A percentile compares a stretch with the other conserved stretches of the same genome.
These are phyloP conservation scores for Stramenopiles sp. DNA, from an alignment of 352 stramenopile genomes.

Conservation along the genomic window DNA sequence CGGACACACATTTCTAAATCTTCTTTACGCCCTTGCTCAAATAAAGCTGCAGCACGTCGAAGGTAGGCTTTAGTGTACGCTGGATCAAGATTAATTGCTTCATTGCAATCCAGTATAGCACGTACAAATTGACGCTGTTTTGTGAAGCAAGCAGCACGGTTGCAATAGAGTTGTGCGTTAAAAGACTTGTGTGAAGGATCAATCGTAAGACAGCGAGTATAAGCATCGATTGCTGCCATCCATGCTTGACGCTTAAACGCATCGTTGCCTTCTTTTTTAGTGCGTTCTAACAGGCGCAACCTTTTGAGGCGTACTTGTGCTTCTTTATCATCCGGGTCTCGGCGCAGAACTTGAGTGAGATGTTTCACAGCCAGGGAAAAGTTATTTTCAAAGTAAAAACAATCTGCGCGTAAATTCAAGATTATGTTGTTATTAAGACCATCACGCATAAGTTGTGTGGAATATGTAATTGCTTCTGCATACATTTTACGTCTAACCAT, in stretches of 20 bases:
- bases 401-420: not conserved
- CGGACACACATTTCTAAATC: not conserved
- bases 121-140: slow-evolving; percentile 54
- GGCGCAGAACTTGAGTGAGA: not conserved
- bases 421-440: not conserved
- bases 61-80: slow-evolving; percentile 45
- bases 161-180: not conserved
- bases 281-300: not conserved
- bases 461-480: not conserved
- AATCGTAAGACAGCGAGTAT: not conserved
- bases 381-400: slow-evolving; percentile 1
- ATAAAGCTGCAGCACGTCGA: slow-evolving; percentile 63
- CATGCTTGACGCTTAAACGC: slow-evolving; percentile 1
- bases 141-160: not conserved
- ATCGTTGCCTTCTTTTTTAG: slow-evolving; percentile 4
- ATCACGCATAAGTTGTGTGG: slow-evolving; percentile 1
- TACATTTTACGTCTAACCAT: not conserved
- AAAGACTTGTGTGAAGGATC: not conserved
- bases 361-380: not conserved
- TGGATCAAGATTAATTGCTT: slow-evolving; percentile 57
- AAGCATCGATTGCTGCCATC: slow-evolving; percentile 1
- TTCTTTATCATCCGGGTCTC: slow-evolving; percentile 5
- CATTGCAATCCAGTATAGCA: slow-evolving; percentile 74
- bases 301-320: not conserved
- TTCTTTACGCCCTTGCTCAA: slow-evolving; percentile 36